A percentile compares a stretch with the other conserved stretches of the same genome.
Evolutionary conservation across 2,329 filamentous ascomycete genomes (phyloP).

Genomic region (Rugonectria rugulosa): DNA sequence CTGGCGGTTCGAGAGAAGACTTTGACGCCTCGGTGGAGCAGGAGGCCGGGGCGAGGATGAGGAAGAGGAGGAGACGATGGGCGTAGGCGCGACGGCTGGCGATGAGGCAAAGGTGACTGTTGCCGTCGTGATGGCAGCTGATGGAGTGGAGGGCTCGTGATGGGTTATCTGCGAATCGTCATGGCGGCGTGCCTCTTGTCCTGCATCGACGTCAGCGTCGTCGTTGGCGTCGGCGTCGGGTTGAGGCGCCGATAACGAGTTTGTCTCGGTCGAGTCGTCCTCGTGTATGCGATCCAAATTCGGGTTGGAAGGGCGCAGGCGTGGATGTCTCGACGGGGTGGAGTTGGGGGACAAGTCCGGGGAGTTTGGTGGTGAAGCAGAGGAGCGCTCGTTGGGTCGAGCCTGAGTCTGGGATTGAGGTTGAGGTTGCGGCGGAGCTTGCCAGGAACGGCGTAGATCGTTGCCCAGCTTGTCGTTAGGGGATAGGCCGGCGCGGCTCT

Average conservation of each 20-base stretch:
- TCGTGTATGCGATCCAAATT: conserved; percentile 40
- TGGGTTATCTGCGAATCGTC: conserved; percentile 39
- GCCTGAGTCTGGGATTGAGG: conserved; percentile 34
- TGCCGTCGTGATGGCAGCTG: conserved; percentile 46
- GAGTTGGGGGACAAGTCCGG: conserved; percentile 28
- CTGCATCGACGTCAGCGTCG: conserved; percentile 30
- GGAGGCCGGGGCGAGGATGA: conserved; percentile 29
- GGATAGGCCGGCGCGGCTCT: conserved; percentile 32
- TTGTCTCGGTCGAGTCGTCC: conserved; percentile 23
- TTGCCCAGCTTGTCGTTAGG: conserved; percentile 33
- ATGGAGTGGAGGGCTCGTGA: conserved; percentile 29
- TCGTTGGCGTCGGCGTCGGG: conserved; percentile 29
- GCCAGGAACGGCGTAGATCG: conserved; percentile 31
- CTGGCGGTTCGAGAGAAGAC: conserved; percentile 49
- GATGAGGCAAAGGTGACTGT: conserved; percentile 46
- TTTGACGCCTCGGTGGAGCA: conserved; percentile 41
- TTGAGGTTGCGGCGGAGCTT: conserved; percentile 21
- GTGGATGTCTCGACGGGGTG: conserved; percentile 29
- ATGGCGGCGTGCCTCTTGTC: conserved; percentile 34
- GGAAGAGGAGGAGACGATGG: conserved; percentile 20
- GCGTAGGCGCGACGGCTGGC: conserved; percentile 30
- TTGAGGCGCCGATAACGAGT: conserved; percentile 23
- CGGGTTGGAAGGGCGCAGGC: conserved; percentile 30
- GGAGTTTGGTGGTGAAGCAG: conserved; percentile 27
- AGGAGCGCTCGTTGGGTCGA: conserved; percentile 25